These are phyloP conservation scores for Pyrenochaeta sp. DNA, from an alignment of 2,329 filamentous ascomycete genomes.

Conservation along the genomic window DNA sequence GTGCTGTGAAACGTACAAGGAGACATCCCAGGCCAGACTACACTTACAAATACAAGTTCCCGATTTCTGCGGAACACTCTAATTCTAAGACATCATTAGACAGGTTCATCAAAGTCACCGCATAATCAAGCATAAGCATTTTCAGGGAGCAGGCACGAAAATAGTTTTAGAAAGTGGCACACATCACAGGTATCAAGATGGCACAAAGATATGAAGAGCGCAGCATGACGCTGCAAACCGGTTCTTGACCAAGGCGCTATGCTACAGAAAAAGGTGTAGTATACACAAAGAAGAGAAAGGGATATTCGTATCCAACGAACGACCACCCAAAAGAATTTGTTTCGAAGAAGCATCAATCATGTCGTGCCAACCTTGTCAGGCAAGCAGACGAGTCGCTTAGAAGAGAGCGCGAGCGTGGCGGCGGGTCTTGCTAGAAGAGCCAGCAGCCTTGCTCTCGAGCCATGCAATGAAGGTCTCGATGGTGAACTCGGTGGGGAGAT, in stretches of 20 bases:
- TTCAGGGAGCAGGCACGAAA: not conserved
- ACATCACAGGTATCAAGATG: not conserved
- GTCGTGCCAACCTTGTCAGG: not conserved
- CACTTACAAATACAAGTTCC: no score
- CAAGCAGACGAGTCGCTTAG: conserved; percentile 8
- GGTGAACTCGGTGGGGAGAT: conserved; percentile 42
- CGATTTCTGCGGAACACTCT: no score
- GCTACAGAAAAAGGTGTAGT: conserved; percentile 21
- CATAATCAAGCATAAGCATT: no score
- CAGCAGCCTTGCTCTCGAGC: conserved; percentile 36
- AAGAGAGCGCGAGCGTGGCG: conserved; percentile 38
- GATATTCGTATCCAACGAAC: conserved; percentile 19
- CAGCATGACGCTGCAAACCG: not conserved
- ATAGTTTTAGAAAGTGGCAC: not conserved
- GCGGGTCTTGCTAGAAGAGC: conserved; percentile 28
- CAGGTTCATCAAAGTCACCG: no score
- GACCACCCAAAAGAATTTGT: conserved; percentile 4
- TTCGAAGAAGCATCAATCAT: conserved; percentile 5
- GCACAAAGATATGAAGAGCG: not conserved
- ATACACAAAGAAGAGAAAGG: conserved; percentile 27
- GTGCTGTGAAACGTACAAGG: no score
- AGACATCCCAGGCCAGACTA: no score
- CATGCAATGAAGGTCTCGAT: conserved; percentile 43
- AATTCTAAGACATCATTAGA: no score
- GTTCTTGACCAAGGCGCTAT: conserved; percentile 10